phyloP scores from a whole-genome alignment of 2,329 filamentous ascomycete species.

The Botrytis deweyae region DNA sequence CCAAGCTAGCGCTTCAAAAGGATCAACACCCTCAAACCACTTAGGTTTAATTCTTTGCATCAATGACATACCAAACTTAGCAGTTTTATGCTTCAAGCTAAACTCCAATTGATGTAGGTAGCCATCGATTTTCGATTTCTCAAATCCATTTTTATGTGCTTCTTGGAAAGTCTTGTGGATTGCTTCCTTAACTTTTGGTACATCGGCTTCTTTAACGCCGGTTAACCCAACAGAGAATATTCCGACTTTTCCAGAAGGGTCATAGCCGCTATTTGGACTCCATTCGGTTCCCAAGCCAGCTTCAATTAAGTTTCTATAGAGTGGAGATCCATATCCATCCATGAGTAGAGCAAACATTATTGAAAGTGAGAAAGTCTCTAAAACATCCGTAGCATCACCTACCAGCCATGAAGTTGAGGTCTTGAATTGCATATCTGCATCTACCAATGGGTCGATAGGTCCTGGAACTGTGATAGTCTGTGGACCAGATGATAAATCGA shows the following conservation, averaged over 20 bases:
- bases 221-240: conserved; percentile 90
- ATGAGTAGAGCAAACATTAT: conserved; percentile 81
- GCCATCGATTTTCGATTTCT: conserved; percentile 86
- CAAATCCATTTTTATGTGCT: conserved; percentile 74
- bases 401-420: conserved; percentile 92
- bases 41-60: conserved; percentile 84
- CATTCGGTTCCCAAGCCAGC: conserved; percentile 88
- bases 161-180: conserved; percentile 72
- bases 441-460: conserved; percentile 82
- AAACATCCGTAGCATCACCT: conserved; percentile 75
- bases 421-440: conserved; percentile 84
- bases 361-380: conserved; percentile 85
- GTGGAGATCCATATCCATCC: conserved; percentile 91
- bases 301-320: conserved; percentile 88
- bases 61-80: conserved; percentile 88
- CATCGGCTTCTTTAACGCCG: conserved; percentile 80
- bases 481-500: conserved; percentile 67
- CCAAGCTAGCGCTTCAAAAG: conserved; percentile 88
- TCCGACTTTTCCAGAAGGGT: conserved; percentile 71
- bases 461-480: conserved; percentile 70
- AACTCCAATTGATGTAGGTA: conserved; percentile 92
- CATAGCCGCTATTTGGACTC: conserved; percentile 91
- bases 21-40: conserved; percentile 95
- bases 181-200: conserved; percentile 71
- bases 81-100: conserved; percentile 92